phyloP scores from a whole-genome alignment of 2,329 filamentous ascomycete species.

The Verticillium klebahnii region DNA sequence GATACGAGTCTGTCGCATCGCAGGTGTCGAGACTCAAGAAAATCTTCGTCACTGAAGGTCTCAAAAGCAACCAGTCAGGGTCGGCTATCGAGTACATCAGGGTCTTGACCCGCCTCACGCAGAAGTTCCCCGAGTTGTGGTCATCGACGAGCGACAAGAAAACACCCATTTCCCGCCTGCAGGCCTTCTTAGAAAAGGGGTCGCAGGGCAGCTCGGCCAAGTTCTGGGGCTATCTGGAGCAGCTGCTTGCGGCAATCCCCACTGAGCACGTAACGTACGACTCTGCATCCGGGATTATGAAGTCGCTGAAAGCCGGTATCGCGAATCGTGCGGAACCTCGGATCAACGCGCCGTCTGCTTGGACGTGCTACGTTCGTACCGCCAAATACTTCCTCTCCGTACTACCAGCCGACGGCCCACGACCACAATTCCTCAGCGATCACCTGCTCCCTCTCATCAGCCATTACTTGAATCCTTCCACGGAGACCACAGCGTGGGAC shows the following conservation, averaged over 20 bases:
- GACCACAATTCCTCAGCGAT: slow-evolving; percentile 38
- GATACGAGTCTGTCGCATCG: slow-evolving; percentile 40
- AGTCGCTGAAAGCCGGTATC: slow-evolving; percentile 67
- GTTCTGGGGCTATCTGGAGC: slow-evolving; percentile 68
- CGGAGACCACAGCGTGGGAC: slow-evolving; percentile 30
- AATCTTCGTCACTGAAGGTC: slow-evolving; percentile 65
- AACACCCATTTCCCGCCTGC: slow-evolving; percentile 52
- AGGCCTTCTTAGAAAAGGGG: slow-evolving; percentile 73
- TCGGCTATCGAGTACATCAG: slow-evolving; percentile 70
- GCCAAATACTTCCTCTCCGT: slow-evolving; percentile 47
- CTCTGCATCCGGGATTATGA: slow-evolving; percentile 57
- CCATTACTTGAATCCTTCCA: slow-evolving; percentile 45
- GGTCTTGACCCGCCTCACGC: slow-evolving; percentile 63
- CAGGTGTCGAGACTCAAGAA: slow-evolving; percentile 49
- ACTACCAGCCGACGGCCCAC: slow-evolving; percentile 40
- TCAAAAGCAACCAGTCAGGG: slow-evolving; percentile 67
- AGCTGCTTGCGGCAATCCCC: slow-evolving; percentile 59
- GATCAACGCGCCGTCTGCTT: slow-evolving; percentile 63
- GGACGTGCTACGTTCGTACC: slow-evolving; percentile 68
- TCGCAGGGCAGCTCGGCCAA: slow-evolving; percentile 70
- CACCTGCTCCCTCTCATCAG: slow-evolving; percentile 50
- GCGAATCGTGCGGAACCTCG: slow-evolving; percentile 69
- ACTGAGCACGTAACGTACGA: slow-evolving; percentile 35
- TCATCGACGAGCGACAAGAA: slow-evolving; percentile 46
- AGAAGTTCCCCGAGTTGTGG: slow-evolving; percentile 67